Conservation (phyloP, 2,329 filamentous ascomycete genomes). For the Shiraia sp. region DNA sequence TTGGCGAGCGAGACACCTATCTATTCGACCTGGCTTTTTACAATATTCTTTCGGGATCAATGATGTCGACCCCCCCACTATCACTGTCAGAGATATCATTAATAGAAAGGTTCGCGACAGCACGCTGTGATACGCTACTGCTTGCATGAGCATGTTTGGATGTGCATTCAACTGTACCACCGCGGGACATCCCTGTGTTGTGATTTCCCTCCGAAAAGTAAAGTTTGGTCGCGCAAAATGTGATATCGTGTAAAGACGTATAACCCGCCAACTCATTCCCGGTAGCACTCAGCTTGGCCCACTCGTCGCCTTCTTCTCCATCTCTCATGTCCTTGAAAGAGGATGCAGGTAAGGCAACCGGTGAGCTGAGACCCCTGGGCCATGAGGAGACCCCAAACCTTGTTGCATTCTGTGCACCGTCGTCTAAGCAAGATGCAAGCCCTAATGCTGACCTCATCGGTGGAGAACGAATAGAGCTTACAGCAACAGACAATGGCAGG, state of each 20-base stretch:
- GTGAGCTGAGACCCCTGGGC: constrained; percentile 21
- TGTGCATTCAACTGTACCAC: constrained; percentile 15
- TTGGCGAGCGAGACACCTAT: no score
- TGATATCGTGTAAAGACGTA: constrained; percentile 30
- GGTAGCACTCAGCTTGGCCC: constrained; percentile 14
- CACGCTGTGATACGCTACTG: constrained; percentile 7
- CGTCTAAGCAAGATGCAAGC: constrained; percentile 23
- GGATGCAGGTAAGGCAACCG: constrained; percentile 9
- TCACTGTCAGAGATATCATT: constrained; percentile 18
- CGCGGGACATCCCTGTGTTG: constrained; percentile 22
- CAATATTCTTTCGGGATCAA: constrained; percentile 18
- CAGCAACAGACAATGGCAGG: constrained; percentile 21
- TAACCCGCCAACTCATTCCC: constrained; percentile 26
- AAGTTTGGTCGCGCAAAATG: constrained; percentile 18
- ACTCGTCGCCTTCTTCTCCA: constrained; percentile 8
- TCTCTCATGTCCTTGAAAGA: constrained; percentile 11
- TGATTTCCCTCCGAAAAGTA: constrained; percentile 10
- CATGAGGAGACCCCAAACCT: constrained; percentile 17
- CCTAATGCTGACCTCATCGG: constrained; percentile 17
- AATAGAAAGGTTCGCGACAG: constrained; percentile 8
- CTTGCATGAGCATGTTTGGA: constrained; percentile 14
- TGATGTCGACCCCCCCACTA: constrained; percentile 18
- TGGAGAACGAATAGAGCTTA: constrained; percentile 24
- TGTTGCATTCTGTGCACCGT: constrained; percentile 25
- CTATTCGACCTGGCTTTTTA: constrained; percentile 8